phyloP scores from a whole-genome alignment of 1,284 basidiomycete species.

The Microbotryum lychnidis-dioicae region DNA sequence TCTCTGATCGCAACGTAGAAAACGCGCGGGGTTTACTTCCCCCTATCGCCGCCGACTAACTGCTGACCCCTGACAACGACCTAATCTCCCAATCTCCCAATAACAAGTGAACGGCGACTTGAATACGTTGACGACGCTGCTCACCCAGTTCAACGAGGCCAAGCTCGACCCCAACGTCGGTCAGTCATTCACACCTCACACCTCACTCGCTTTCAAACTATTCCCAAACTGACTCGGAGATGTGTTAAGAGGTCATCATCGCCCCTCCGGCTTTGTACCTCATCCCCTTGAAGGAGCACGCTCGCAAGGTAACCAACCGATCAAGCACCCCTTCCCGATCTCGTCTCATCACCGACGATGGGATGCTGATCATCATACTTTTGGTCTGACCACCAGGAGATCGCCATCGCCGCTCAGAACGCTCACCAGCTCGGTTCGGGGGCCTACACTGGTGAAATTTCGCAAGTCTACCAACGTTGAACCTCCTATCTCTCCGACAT shows the following conservation, averaged over 20 bases:
- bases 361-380: no score
- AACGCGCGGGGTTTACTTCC: no score
- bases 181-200: constrained; percentile 42
- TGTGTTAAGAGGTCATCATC: constrained; percentile 74
- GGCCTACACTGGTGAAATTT: constrained; percentile 93
- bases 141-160: constrained; percentile 64
- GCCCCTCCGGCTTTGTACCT: constrained; percentile 85
- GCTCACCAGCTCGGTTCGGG: constrained; percentile 75
- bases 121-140: constrained; percentile 57
- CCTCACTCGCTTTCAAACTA: no score
- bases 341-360: no score
- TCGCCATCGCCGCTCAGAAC: constrained; percentile 77
- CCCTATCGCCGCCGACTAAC: background rate
- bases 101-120: constrained; percentile 54
- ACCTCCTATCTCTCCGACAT: background rate
- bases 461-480: constrained; percentile 44
- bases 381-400: constrained; percentile 35
- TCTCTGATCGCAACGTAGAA: background rate
- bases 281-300: constrained; percentile 53
- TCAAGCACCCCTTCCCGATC: background rate
- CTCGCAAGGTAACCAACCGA: constrained; percentile 37
- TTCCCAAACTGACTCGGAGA: no score
- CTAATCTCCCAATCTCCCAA: background rate
- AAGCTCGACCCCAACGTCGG: constrained; percentile 65
- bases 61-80: background rate